phyloP scores from a whole-genome alignment of 225 moss, liverwort and hornwort species.

The Pseudoscleropodium purum region DNA sequence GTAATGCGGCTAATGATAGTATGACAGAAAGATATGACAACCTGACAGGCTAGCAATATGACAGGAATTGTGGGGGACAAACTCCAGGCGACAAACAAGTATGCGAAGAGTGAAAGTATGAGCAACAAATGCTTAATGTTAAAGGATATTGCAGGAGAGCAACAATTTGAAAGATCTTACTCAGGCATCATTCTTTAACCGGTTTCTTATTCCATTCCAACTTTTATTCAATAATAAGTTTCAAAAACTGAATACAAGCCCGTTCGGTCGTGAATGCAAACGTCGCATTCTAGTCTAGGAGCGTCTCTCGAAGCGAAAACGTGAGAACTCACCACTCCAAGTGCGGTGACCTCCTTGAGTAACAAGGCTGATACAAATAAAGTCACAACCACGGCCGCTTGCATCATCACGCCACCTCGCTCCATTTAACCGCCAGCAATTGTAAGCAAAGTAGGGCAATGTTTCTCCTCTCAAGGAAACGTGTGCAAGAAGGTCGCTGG shows the following conservation, averaged over 20 bases:
- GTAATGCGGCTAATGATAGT: not conserved
- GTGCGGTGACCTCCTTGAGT: constrained; percentile 1
- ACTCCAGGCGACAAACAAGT: not conserved
- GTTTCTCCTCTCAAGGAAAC: not conserved
- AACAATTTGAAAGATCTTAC: not conserved
- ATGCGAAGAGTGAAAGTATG: not conserved
- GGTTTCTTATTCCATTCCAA: not conserved
- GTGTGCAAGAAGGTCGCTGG: not conserved
- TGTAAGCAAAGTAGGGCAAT: not conserved
- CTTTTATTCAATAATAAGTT: not conserved
- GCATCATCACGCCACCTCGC: not conserved
- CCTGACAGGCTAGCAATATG: not conserved
- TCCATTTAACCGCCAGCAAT: not conserved
- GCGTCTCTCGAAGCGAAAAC: not conserved
- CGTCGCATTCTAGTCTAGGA: not conserved
- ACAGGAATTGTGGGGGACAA: not conserved
- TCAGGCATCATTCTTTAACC: not conserved
- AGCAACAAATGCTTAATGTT: not conserved
- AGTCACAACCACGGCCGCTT: constrained; percentile 1
- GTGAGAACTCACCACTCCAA: constrained; percentile 32
- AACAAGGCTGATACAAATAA: not conserved
- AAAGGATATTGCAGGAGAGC: not conserved
- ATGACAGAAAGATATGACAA: not conserved
- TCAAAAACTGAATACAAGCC: not conserved
- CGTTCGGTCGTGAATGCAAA: not conserved